Conservation (phyloP, 495 filamentous ascomycete genomes). For the Lasiosphaeris hirsuta region DNA sequence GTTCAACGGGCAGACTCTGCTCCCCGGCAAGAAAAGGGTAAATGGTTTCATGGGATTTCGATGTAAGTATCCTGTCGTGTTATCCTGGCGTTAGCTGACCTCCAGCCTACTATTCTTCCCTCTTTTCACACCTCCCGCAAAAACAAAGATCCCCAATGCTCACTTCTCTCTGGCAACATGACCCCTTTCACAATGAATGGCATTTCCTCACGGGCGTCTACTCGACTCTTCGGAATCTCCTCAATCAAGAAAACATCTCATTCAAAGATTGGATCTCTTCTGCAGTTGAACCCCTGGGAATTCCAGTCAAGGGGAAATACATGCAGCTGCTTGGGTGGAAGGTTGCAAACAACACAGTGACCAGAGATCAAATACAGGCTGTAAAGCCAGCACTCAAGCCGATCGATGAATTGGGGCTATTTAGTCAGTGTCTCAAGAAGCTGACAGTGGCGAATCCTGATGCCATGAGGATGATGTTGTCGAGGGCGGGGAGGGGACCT, state of each 20-base stretch:
- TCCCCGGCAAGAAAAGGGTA: constrained; percentile 23
- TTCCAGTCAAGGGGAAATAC: constrained; percentile 22
- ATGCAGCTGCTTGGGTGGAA: constrained; percentile 23
- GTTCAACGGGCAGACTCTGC: too few relatives aligned
- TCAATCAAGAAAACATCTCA: constrained; percentile 19
- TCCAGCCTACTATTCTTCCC: constrained; percentile 18
- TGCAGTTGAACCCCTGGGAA: constrained; percentile 19
- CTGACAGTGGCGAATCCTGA: too few relatives aligned
- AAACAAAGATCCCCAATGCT: constrained; percentile 22
- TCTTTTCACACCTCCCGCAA: constrained; percentile 17
- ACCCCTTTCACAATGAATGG: constrained; percentile 27
- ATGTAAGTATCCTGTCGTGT: constrained; percentile 3
- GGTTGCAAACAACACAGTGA: too few relatives aligned
- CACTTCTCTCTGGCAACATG: constrained; percentile 23
- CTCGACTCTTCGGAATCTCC: constrained; percentile 20
- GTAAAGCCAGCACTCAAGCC: too few relatives aligned
- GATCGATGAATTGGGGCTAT: too few relatives aligned
- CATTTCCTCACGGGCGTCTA: constrained; percentile 29
- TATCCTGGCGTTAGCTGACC: not conserved
- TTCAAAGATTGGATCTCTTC: constrained; percentile 26
- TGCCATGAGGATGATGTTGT: too few relatives aligned
- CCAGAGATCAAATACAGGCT: too few relatives aligned
- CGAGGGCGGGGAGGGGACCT: too few relatives aligned
- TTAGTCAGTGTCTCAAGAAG: too few relatives aligned
- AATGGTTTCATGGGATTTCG: constrained; percentile 20